Evolutionary conservation across 805 yeast species (phyloP).

Genomic region (Candida quercuum): DNA sequence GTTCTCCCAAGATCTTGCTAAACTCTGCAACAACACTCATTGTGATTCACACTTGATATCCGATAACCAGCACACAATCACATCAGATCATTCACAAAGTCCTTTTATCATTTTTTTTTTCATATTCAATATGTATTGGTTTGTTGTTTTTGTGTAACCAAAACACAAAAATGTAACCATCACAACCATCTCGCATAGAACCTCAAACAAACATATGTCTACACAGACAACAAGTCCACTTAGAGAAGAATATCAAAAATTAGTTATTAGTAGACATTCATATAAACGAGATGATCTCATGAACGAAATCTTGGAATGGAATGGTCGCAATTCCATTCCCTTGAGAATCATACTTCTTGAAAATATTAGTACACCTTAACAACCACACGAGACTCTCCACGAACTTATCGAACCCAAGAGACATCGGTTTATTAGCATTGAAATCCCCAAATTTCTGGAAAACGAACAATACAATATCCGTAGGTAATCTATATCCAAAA

Average conservation of each 20-base stretch:
- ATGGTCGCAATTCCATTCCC: slow-evolving; percentile 69
- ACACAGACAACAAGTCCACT: no score
- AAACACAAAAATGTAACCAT: no score
- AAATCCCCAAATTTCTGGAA: slow-evolving; percentile 49
- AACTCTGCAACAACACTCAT: neutral
- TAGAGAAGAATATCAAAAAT: no score
- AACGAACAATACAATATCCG: slow-evolving; percentile 50
- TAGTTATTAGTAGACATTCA: no score
- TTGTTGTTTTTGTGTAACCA: no score
- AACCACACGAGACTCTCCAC: slow-evolving; percentile 77
- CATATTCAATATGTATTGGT: no score
- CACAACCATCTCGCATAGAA: no score
- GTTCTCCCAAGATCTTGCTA: neutral
- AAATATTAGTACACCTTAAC: slow-evolving; percentile 69
- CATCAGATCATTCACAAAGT: no score
- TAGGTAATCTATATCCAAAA: slow-evolving; percentile 59
- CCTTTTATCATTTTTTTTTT: no score
- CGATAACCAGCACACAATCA: no score
- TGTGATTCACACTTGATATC: neutral
- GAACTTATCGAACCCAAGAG: slow-evolving; percentile 71
- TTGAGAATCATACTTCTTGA: slow-evolving; percentile 71
- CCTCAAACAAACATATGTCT: no score
- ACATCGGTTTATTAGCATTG: slow-evolving; percentile 26
- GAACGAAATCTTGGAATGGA: slow-evolving; percentile 60
- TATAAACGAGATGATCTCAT: slow-evolving; percentile 38